Evolutionary conservation across 768 basidiomycete species (phyloP).

Genomic region (Mycena albidolilacea): DNA sequence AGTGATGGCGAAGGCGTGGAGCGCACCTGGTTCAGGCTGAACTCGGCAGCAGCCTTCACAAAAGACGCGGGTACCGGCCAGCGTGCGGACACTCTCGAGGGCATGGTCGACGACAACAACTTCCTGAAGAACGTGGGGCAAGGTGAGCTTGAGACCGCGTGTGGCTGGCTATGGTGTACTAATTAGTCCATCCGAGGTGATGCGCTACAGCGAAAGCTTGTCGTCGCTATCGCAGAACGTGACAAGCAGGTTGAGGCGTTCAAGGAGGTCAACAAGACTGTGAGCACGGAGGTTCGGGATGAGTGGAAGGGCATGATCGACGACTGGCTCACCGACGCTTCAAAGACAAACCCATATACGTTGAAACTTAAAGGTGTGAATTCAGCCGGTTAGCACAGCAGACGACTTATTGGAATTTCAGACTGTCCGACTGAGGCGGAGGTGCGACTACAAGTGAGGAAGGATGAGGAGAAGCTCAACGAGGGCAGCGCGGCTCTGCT

Average conservation of each 20-base stretch:
- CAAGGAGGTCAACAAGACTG: constrained; percentile 2
- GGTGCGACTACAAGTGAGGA: constrained; percentile 18
- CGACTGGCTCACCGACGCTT: constrained; percentile 18
- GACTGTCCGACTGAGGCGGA: constrained; percentile 22
- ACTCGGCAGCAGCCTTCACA: too few relatives aligned
- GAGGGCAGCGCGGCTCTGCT: background rate
- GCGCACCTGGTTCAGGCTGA: too few relatives aligned
- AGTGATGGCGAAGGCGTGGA: too few relatives aligned
- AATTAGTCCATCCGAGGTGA: too few relatives aligned
- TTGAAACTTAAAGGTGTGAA: constrained; percentile 9
- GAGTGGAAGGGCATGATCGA: constrained; percentile 6
- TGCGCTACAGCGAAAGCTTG: too few relatives aligned
- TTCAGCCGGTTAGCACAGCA: background rate
- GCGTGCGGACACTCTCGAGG: too few relatives aligned
- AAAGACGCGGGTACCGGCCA: too few relatives aligned
- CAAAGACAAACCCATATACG: constrained; percentile 14
- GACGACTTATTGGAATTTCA: background rate
- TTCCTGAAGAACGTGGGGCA: too few relatives aligned
- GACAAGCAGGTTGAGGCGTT: background rate
- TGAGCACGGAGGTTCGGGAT: constrained; percentile 1
- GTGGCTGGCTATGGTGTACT: too few relatives aligned
- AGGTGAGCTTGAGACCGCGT: too few relatives aligned
- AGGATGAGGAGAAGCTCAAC: constrained; percentile 6
- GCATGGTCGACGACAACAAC: too few relatives aligned
- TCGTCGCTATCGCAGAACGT: too few relatives aligned